These are phyloP conservation scores for Apiospora phragmitis DNA, from an alignment of 2,329 filamentous ascomycete species.

Conservation along the genomic window DNA sequence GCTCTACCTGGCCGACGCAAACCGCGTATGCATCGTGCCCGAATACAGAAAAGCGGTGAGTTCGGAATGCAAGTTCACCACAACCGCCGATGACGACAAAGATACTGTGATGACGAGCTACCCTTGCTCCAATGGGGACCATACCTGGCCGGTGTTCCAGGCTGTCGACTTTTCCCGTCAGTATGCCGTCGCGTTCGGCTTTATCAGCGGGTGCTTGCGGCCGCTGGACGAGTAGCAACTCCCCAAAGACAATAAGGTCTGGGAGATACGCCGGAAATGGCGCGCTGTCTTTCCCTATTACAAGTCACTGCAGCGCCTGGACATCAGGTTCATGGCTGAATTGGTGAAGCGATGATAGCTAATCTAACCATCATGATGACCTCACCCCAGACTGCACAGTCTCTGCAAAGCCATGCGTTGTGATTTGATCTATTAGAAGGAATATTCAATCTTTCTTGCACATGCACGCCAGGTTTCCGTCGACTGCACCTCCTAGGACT, in stretches of 20 bases:
- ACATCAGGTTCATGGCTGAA: background rate
- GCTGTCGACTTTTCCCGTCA: background rate
- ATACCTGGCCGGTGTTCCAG: background rate
- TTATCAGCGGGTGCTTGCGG: background rate
- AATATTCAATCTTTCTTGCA: too few relatives aligned
- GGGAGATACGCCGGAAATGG: background rate
- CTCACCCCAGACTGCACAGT: too few relatives aligned
- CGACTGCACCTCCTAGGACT: too few relatives aligned
- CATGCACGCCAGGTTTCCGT: too few relatives aligned
- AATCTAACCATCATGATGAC: too few relatives aligned
- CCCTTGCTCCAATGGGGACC: background rate
- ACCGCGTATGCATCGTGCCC: background rate
- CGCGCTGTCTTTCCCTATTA: background rate
- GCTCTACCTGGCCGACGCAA: background rate
- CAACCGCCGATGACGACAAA: background rate
- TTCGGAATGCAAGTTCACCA: background rate
- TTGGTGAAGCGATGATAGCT: background rate
- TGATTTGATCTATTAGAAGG: too few relatives aligned
- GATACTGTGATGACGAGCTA: background rate
- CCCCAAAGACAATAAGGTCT: background rate
- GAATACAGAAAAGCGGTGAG: background rate
- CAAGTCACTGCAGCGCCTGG: background rate
- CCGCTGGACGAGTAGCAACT: background rate
- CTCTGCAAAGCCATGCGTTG: too few relatives aligned
- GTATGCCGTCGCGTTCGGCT: background rate